Conservation (phyloP, 257 asterid genomes). For the Solanum paucissectum region DNA sequence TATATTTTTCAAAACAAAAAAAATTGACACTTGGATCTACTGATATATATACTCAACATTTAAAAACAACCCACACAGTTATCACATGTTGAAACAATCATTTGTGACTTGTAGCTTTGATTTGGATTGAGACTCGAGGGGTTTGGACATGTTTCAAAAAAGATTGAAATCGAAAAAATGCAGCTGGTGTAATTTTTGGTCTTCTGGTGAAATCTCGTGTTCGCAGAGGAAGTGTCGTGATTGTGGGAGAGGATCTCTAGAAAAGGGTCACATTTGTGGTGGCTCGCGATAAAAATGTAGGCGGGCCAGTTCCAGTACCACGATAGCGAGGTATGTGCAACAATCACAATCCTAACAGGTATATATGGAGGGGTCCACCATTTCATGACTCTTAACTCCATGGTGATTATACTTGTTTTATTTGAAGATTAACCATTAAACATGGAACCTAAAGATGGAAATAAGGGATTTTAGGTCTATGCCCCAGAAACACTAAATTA, state of each 20-base stretch:
- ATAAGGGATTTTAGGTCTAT: neutral
- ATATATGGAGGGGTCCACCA: too few relatives aligned
- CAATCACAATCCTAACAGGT: neutral
- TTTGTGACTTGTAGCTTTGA: neutral
- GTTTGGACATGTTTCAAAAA: neutral
- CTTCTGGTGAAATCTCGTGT: neutral
- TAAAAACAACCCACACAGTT: neutral
- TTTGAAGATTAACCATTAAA: neutral
- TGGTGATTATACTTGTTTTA: neutral
- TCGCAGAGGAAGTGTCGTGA: neutral
- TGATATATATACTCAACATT: neutral
- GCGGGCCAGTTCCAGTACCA: neutral
- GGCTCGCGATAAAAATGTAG: neutral
- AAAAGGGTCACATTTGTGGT: neutral
- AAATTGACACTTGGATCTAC: neutral
- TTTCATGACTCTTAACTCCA: neutral
- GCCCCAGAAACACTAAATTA: neutral
- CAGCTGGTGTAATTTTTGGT: neutral
- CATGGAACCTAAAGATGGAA: neutral
- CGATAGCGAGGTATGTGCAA: neutral
- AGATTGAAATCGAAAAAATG: neutral
- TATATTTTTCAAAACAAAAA: neutral
- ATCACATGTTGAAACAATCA: neutral
- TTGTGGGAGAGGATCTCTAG: neutral
- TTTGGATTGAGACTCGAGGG: neutral